These are phyloP conservation scores for Pleochaeta shiraiana DNA, from an alignment of 2,329 filamentous ascomycete species.

Conservation along the genomic window DNA sequence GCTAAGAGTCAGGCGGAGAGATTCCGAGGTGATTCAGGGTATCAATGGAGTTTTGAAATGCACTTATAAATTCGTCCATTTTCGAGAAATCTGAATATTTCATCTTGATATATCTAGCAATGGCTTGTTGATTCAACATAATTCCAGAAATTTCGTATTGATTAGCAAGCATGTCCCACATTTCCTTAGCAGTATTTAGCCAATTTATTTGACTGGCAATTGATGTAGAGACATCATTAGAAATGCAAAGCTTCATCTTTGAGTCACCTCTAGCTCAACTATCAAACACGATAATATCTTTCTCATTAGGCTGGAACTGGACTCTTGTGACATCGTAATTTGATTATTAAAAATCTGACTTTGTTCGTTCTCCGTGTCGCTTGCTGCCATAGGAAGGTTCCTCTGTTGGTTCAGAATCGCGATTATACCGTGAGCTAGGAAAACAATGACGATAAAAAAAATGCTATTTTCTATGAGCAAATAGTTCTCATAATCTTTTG, in stretches of 20 bases:
- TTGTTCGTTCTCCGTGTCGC: not conserved
- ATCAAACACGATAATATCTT: not conserved
- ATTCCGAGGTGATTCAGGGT: not conserved
- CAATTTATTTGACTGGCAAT: not conserved
- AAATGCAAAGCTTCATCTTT: not conserved
- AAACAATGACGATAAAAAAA: too few relatives aligned
- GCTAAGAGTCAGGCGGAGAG: not conserved
- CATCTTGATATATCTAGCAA: not conserved
- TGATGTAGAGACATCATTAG: not conserved
- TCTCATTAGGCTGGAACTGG: not conserved
- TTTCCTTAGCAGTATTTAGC: not conserved
- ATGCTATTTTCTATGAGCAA: too few relatives aligned
- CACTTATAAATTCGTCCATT: not conserved
- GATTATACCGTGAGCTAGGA: too few relatives aligned
- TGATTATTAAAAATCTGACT: not conserved
- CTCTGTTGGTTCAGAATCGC: not conserved
- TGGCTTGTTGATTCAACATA: slow-evolving; percentile 1
- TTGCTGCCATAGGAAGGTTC: not conserved
- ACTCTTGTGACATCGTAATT: not conserved
- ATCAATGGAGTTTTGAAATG: not conserved
- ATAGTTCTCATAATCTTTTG: too few relatives aligned
- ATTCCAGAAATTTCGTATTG: not conserved
- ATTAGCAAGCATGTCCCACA: not conserved
- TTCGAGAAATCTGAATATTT: not conserved
- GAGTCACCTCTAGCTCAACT: not conserved